These are phyloP conservation scores for Suillus brevipes DNA, from an alignment of 768 basidiomycete species.

Conservation along the genomic window DNA sequence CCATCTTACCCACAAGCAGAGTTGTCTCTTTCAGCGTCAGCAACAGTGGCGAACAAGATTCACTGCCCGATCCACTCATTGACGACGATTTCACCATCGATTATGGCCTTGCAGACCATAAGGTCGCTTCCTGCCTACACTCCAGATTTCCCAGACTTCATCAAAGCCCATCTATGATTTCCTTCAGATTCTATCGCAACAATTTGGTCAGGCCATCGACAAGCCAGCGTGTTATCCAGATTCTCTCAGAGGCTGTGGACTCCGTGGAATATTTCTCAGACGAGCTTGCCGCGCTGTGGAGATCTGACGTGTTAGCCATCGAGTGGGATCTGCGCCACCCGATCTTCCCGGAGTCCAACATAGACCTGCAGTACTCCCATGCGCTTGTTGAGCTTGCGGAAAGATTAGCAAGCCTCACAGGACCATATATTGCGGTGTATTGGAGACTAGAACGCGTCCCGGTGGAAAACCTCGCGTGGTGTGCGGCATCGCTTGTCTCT, in stretches of 20 bases:
- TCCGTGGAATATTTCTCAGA: conserved; percentile 12
- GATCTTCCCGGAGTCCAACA: conserved; percentile 33
- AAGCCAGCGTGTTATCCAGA: conserved; percentile 16
- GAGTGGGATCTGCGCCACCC: conserved; percentile 54
- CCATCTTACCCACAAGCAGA: conserved; percentile 31
- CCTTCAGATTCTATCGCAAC: conserved; percentile 9
- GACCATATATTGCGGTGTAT: conserved; percentile 50
- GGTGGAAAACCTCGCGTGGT: conserved; percentile 41
- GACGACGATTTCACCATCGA: conserved; percentile 2
- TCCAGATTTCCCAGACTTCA: conserved; percentile 18
- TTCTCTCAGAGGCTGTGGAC: conserved; percentile 18
- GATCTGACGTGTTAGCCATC: conserved; percentile 48
- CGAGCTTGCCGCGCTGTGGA: conserved; percentile 20
- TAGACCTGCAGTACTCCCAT: conserved; percentile 44
- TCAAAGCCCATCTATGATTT: conserved; percentile 5
- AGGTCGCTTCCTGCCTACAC: conserved; percentile 22
- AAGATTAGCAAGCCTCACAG: conserved; percentile 33
- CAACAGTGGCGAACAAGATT: conserved; percentile 13
- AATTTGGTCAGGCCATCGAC: conserved; percentile 3
- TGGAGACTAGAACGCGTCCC: conserved; percentile 59
- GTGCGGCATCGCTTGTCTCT: conserved; percentile 51
- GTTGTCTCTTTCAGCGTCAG: conserved; percentile 36
- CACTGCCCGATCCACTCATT: background rate
- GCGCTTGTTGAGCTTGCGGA: conserved; percentile 43
- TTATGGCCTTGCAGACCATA: conserved; percentile 13